A percentile compares a stretch with the other conserved stretches of the same genome.
These are phyloP conservation scores for Colletotrichum magnum DNA, from an alignment of 2,329 filamentous ascomycete species.

Conservation along the genomic window DNA sequence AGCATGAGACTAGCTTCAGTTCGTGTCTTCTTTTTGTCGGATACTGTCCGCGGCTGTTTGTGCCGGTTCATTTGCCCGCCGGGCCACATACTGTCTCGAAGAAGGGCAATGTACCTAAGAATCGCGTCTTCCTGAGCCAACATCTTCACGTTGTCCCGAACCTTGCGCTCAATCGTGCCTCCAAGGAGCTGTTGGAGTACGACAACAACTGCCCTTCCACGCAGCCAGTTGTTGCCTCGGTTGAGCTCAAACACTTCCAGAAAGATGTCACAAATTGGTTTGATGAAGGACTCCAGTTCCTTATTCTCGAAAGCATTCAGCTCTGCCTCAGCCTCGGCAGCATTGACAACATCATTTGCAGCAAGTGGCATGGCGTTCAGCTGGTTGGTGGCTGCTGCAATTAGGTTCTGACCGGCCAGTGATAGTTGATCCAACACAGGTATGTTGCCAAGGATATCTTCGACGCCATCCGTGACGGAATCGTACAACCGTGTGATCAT, in stretches of 20 bases:
- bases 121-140: constrained; percentile 85
- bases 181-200: constrained; percentile 96
- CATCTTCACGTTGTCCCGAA: constrained; percentile 84
- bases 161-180: constrained; percentile 95
- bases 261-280: constrained; percentile 98
- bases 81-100: constrained; percentile 89
- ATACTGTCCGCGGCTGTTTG: constrained; percentile 70
- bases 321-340: constrained; percentile 91
- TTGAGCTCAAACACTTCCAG: constrained; percentile 96
- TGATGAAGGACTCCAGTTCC: constrained; percentile 95
- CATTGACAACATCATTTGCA: constrained; percentile 61
- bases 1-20: constrained; percentile 92
- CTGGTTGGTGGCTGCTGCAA: constrained; percentile 80
- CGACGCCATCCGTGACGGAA: constrained; percentile 97
- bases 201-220: constrained; percentile 94
- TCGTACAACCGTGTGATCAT: constrained; percentile 97
- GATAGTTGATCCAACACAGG: constrained; percentile 96
- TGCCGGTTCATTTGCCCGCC: constrained; percentile 69
- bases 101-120: constrained; percentile 79
- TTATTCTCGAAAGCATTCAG: constrained; percentile 92
- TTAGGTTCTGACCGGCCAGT: constrained; percentile 90
- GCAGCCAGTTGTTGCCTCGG: constrained; percentile 95
- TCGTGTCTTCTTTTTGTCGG: constrained; percentile 84
- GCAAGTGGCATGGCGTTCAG: constrained; percentile 69
- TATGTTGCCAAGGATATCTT: constrained; percentile 96